Percentiles rank a stretch among this genome's conserved stretches.
Evolutionary conservation across 495 filamentous ascomycete species (phyloP).

Genomic region (Hypomontagnella monticulosa): DNA sequence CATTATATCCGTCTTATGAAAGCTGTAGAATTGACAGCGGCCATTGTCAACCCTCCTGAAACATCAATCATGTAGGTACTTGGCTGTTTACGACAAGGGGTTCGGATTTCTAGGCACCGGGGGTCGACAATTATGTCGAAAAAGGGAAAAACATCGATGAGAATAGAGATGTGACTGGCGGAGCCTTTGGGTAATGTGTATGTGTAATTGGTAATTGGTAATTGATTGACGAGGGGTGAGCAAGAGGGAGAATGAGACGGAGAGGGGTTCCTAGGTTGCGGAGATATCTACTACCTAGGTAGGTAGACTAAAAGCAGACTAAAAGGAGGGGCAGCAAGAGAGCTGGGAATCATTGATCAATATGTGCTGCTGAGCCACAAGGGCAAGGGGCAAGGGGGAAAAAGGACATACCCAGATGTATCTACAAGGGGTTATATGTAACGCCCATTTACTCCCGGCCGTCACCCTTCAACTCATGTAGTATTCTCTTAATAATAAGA

Average conservation of each 20-base stretch:
- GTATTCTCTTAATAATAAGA: slow-evolving; percentile 20
- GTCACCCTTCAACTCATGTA: slow-evolving; percentile 13
- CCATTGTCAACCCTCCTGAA: slow-evolving; percentile 23
- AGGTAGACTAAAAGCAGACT: background rate
- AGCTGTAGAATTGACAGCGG: slow-evolving; percentile 3
- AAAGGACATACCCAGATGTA: too few species aligned
- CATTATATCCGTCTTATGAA: slow-evolving; percentile 24
- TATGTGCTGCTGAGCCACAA: slow-evolving; percentile 23
- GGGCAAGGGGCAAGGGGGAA: background rate
- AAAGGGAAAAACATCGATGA: slow-evolving; percentile 27
- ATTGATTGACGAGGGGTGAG: too few species aligned
- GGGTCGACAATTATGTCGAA: slow-evolving; percentile 39
- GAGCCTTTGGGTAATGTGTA: slow-evolving; percentile 20
- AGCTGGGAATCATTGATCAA: background rate
- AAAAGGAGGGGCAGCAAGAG: slow-evolving; percentile 30
- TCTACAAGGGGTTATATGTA: slow-evolving; percentile 10
- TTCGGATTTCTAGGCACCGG: slow-evolving; percentile 23
- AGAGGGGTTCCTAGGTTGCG: background rate
- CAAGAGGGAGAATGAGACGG: too few species aligned
- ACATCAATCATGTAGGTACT: slow-evolving; percentile 11
- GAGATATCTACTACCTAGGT: background rate
- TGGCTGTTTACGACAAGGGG: slow-evolving; percentile 23
- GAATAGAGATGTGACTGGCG: slow-evolving; percentile 23
- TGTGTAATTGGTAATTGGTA: too few species aligned
- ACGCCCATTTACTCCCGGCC: slow-evolving; percentile 19